phyloP scores from a whole-genome alignment of 2,329 filamentous ascomycete species.

The Colletotrichum coccodes region DNA sequence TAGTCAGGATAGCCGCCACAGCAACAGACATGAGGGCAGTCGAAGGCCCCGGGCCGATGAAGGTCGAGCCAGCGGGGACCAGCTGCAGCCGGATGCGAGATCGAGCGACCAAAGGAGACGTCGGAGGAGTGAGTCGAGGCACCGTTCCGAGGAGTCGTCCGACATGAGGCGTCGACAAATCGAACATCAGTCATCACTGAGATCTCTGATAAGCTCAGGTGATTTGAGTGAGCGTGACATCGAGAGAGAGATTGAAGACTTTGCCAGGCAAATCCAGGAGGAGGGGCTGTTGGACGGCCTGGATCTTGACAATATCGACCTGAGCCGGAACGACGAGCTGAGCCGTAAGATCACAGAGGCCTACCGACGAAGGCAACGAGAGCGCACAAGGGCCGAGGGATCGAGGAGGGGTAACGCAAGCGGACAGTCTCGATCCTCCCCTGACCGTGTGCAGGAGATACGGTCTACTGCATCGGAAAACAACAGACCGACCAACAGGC shows the following conservation, averaged over 20 bases:
- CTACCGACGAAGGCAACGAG: conserved; percentile 80
- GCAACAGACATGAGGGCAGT: conserved; percentile 41
- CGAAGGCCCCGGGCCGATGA: conserved; percentile 43
- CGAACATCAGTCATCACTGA: conserved; percentile 89
- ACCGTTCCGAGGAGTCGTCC: conserved; percentile 48
- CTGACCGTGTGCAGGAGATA: conserved; percentile 29
- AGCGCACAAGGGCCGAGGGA: conserved; percentile 41
- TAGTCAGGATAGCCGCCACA: conserved; percentile 35
- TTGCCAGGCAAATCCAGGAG: conserved; percentile 87
- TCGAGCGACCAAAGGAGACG: conserved; percentile 47
- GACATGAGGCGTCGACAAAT: conserved; percentile 66
- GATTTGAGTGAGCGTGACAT: conserved; percentile 82
- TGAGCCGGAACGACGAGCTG: conserved; percentile 87
- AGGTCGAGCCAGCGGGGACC: conserved; percentile 45
- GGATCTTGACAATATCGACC: conserved; percentile 87
- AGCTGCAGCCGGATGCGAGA: conserved; percentile 49
- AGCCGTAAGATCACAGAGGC: conserved; percentile 91
- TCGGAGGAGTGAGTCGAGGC: conserved; percentile 57
- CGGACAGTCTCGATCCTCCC: conserved; percentile 48
- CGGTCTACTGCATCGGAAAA: conserved; percentile 35
- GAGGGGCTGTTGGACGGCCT: conserved; percentile 89
- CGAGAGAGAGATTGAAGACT: conserved; percentile 89
- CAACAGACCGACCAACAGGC: conserved; percentile 36
- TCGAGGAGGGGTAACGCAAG: conserved; percentile 53
- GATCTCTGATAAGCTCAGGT: conserved; percentile 84